Evolutionary conservation across 2,329 filamentous ascomycete genomes (phyloP).

Genomic region (Paramyrothecium sp.): DNA sequence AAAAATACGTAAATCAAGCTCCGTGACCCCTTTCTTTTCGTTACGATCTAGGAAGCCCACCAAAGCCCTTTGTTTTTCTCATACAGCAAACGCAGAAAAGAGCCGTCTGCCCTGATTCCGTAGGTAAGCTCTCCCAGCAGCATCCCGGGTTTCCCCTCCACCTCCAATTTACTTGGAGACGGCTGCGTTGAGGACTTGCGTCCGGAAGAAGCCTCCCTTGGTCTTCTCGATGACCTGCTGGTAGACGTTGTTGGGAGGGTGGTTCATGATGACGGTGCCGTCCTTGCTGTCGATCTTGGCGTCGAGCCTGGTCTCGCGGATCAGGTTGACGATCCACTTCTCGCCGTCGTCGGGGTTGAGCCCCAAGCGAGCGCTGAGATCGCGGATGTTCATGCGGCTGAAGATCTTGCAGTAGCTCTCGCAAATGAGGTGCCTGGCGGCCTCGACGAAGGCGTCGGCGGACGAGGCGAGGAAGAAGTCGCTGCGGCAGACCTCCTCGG

Average conservation of each 20-base stretch:
- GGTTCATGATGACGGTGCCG: constrained; percentile 98
- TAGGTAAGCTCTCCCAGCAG: too few species aligned
- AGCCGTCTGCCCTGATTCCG: not conserved
- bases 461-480: constrained; percentile 94
- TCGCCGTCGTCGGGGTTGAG: constrained; percentile 93
- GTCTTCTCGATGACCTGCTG: constrained; percentile 99
- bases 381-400: constrained; percentile 96
- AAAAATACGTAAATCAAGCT: not conserved
- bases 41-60: too few species aligned
- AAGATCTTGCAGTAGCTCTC: constrained; percentile 99
- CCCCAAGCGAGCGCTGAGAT: constrained; percentile 87
- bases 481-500: constrained; percentile 85
- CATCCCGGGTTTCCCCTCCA: too few species aligned
- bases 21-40: not conserved
- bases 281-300: constrained; percentile 99
- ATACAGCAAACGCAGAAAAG: not conserved
- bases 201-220: constrained; percentile 98
- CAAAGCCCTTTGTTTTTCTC: not conserved
- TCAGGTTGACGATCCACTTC: constrained; percentile 99
- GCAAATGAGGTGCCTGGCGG: constrained; percentile 92
- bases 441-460: constrained; percentile 87
- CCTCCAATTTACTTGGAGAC: constrained; percentile 56
- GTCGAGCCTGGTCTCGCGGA: constrained; percentile 94
- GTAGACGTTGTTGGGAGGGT: constrained; percentile 97
- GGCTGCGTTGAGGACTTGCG: constrained; percentile 82